These are phyloP conservation scores for Silene vulgaris DNA, from an alignment of 179 eudicot species.

Conservation along the genomic window DNA sequence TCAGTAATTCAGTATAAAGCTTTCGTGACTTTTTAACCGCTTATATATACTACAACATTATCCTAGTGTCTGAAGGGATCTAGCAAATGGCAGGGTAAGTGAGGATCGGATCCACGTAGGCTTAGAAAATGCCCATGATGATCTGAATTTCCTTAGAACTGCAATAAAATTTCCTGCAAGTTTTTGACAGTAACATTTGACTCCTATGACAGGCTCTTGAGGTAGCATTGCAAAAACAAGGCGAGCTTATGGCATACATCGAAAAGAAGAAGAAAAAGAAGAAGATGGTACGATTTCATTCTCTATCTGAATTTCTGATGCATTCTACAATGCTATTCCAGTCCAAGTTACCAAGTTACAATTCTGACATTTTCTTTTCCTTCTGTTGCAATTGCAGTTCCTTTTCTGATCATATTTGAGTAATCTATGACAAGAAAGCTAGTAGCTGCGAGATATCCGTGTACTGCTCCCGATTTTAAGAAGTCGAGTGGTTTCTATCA, in stretches of 20 bases:
- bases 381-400: constrained; percentile 26
- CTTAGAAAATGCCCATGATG: no score
- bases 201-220: constrained; percentile 59
- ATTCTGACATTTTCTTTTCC: constrained; percentile 3
- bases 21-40: no score
- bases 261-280: constrained; percentile 93
- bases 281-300: constrained; percentile 41
- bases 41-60: no score
- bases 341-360: not conserved
- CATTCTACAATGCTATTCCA: not conserved
- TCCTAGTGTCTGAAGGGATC: no score
- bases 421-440: constrained; percentile 22
- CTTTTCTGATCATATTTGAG: constrained; percentile 27
- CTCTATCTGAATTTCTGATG: not conserved
- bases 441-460: constrained; percentile 14
- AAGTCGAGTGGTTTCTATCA: constrained; percentile 22
- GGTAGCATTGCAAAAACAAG: constrained; percentile 54
- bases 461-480: constrained; percentile 3
- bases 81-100: no score
- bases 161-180: not conserved
- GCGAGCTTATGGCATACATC: constrained; percentile 62
- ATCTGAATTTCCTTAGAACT: not conserved
- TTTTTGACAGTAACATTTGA: not conserved
- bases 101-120: no score
- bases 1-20: no score